Evolutionary conservation across 768 basidiomycete genomes (phyloP).

Genomic region (Leccinum ochraceum): DNA sequence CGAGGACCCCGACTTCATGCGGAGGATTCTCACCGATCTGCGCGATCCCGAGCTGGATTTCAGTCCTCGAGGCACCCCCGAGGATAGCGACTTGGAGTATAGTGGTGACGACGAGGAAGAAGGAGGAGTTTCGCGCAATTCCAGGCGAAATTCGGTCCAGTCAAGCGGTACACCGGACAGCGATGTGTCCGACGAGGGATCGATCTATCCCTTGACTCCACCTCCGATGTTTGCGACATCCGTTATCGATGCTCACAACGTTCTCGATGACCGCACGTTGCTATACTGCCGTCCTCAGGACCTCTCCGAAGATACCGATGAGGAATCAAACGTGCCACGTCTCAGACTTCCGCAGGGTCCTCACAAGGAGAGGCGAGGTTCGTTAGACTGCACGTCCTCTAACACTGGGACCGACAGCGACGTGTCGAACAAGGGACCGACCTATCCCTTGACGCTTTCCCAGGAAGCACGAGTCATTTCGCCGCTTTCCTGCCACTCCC

Average conservation of each 20-base stretch:
- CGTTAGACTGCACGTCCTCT: constrained; percentile 1
- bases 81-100: constrained; percentile 11
- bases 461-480: background rate
- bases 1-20: constrained; percentile 13
- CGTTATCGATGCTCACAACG: background rate
- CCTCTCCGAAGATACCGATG: constrained; percentile 2
- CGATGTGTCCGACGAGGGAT: constrained; percentile 9
- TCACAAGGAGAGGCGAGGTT: background rate
- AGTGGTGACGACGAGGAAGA: background rate
- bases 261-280: background rate
- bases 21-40: constrained; percentile 15
- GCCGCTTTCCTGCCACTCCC: background rate
- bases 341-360: no score
- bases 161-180: background rate
- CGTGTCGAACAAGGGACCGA: constrained; percentile 3
- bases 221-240: background rate
- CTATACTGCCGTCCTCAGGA: constrained; percentile 8
- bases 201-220: constrained; percentile 15
- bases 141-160: constrained; percentile 3
- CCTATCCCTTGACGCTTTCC: background rate
- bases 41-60: constrained; percentile 16
- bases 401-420: background rate
- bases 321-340: background rate
- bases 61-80: constrained; percentile 1
- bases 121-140: background rate